A percentile compares a stretch with the other conserved stretches of the same genome.
These are phyloP conservation scores for Vaccinium darrowii DNA, from an alignment of 148 eudicot species.

Conservation along the genomic window DNA sequence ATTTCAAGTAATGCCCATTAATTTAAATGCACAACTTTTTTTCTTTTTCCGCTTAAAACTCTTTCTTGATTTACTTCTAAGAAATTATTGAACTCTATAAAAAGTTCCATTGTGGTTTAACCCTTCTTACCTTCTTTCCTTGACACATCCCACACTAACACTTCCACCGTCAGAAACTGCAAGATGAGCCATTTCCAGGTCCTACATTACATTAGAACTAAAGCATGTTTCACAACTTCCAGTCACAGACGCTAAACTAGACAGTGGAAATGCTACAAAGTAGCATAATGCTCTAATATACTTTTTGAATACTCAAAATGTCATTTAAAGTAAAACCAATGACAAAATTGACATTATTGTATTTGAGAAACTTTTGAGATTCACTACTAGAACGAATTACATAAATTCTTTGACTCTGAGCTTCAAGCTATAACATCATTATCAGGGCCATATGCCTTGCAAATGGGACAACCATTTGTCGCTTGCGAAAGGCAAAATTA, in stretches of 20 bases:
- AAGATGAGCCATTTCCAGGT: background rate
- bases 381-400: background rate
- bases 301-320: background rate
- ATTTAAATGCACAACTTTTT: background rate
- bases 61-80: background rate
- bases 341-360: background rate
- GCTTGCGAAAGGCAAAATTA: background rate
- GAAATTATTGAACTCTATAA: background rate
- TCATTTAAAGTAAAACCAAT: background rate
- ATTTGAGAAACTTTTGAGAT: background rate
- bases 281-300: background rate
- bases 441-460: conserved; percentile 2
- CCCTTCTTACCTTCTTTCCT: background rate
- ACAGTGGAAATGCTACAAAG: background rate
- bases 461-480: background rate
- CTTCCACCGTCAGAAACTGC: background rate
- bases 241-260: background rate
- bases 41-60: background rate
- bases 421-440: background rate
- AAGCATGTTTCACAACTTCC: background rate
- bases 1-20: background rate
- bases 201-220: background rate
- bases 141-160: background rate
- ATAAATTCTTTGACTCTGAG: background rate
- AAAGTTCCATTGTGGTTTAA: background rate